Base-by-base conservation (phyloP, 495 filamentous ascomycete genomes). In the Letharia lupina region DNA sequence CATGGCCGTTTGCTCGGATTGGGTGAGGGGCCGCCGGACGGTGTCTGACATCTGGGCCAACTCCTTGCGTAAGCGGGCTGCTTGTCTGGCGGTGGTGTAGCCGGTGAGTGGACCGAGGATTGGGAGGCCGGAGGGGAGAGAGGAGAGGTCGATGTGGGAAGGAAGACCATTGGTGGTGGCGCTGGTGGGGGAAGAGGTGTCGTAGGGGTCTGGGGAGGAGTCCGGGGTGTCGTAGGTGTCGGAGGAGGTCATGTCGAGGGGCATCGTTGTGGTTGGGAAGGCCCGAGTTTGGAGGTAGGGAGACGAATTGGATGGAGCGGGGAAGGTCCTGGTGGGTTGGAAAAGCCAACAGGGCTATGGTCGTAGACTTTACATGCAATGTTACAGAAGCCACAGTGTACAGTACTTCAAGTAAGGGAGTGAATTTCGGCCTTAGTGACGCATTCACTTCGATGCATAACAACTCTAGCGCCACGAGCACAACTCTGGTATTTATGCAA, bases 41-140 rank as follows among this genome's bases (percentile, higher is more conserved):
- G 40, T 10, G 0, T 50, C 18, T 5, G 64, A 58, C 6, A 23
- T 16, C 1, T 31, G 5, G 40, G 23, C 40, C n/a, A 61, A n/a
- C 13, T 47, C 61, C 1, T 33, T 57, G 23, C 65, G 28, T 45
- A 67, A 65, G 7, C 16, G 15, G n/a, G 31, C 9, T 1, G 16
- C 20, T 48, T 61, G 20, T 18, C 16, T 12, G 33, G 44, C 4
- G 44, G 41, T 6, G 31, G 62, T 69, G 65, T 63, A 71, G 50
- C 69, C 69, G 23, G 60, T 66, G 3, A 69, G 45, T 13, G 64
- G 59, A 42, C 62, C 64, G 47, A 70, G 41, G 67, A 69, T n/a
- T 7, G 69, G 69, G 39, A 60, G 31, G 42, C 40, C 47, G 31
- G 44, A 50, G 48, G 70, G 70, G 45, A 69, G 62, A 18, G 23